Base-by-base conservation (phyloP, 768 basidiomycete genomes). In the Lyophyllum shimeji region DNA sequence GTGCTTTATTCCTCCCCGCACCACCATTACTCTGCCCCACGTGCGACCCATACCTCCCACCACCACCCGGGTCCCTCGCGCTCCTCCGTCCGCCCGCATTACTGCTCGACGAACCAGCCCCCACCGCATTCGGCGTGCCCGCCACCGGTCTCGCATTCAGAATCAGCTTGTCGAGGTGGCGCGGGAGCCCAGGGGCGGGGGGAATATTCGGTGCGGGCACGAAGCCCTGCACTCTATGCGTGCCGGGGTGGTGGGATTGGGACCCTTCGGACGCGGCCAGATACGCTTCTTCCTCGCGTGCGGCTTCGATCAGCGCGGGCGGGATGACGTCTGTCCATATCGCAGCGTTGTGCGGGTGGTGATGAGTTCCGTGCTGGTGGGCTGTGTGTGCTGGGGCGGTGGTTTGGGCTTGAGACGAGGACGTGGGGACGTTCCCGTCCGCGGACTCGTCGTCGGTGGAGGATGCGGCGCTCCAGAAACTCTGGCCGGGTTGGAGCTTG, bases 101-200 rank as follows among this genome's bases (percentile, higher is more conserved):
- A 56, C 65, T 72, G 56, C 65, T 76, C 55, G 63, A 74, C 62
- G n/a, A 43, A 24, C 34, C 73, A 61, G 44, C 62, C 46, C 60
- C 59, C 2, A 62, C 53, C 60, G 72, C 58, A 63, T 67, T 52
- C 59, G 57, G 21, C 60, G 71, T 42, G 52, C 65, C 48, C 51
- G 68, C 49, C 47, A 73, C 59, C 56, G 61, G 21, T 57, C 71
- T 61, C 61, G 78, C 65, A 64, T 98, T 98, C 58, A 99, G 73
- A 55, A 98, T 97, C 47, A 97, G 86, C 65, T 94, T 95, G 66
- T 98, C 95, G 40, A 99, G 76, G 65, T 98, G 93, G 1, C 95
- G 76, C 0, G 97, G 97, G 43, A 98, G 79, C 1, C 81, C 76
- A 0, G 97, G 95, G 1, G 97, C 95, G 20, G 88, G 86, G 1